Evolutionary conservation across 306 rosid species (phyloP).

Genomic region (Lathyrus oleraceus): DNA sequence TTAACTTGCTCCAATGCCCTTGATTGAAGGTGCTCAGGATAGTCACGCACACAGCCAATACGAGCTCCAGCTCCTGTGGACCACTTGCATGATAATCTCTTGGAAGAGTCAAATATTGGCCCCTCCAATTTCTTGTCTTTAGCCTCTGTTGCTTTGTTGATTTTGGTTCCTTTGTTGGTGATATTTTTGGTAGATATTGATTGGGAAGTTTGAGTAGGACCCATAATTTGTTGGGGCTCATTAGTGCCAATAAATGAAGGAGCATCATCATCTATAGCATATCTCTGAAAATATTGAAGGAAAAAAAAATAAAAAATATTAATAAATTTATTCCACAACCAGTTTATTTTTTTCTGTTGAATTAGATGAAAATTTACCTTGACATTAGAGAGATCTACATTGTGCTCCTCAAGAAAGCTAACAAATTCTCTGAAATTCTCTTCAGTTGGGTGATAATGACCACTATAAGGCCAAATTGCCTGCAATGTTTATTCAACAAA

Average conservation of each 20-base stretch:
- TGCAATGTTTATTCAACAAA: conserved; percentile 36
- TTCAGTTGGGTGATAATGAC: conserved; percentile 96
- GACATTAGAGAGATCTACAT: conserved; percentile 81
- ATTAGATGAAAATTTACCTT: conserved; percentile 50
- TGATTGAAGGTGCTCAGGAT: conserved; percentile 75
- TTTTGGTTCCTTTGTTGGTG: conserved; percentile 13
- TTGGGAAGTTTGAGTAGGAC: conserved; percentile 29
- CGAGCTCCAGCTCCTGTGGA: conserved; percentile 79
- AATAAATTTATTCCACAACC: neutral
- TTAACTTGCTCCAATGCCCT: conserved; percentile 90
- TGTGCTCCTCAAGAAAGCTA: conserved; percentile 73
- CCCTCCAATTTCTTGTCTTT: conserved; percentile 35
- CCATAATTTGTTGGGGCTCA: conserved; percentile 36
- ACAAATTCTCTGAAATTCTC: conserved; percentile 86
- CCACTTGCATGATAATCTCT: conserved; percentile 82
- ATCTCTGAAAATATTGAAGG: conserved; percentile 47
- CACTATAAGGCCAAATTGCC: conserved; percentile 99
- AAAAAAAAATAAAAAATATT: conserved; percentile 4
- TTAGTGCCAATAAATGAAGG: conserved; percentile 42
- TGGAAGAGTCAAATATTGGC: conserved; percentile 46
- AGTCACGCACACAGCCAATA: conserved; percentile 94
- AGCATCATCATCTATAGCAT: conserved; percentile 78
- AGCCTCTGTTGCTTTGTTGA: conserved; percentile 29
- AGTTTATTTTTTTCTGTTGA: neutral
- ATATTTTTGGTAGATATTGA: conserved; percentile 1